These are phyloP conservation scores for Trichoderma arundinaceum DNA, from an alignment of 2,329 filamentous ascomycete genomes.

Conservation along the genomic window DNA sequence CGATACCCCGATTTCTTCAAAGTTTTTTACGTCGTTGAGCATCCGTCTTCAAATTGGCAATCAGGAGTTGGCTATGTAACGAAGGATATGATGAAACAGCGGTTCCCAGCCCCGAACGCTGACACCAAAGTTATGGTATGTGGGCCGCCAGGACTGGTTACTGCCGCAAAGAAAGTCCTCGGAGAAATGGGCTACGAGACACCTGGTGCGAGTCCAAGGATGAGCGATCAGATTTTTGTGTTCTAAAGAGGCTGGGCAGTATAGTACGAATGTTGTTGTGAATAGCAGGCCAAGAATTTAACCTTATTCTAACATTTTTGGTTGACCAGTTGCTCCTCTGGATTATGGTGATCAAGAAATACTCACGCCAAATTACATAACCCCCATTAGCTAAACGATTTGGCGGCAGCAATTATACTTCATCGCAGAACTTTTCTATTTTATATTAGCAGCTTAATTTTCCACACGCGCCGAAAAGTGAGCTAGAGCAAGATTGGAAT, in stretches of 20 bases:
- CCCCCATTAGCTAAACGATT: too few relatives aligned
- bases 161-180: slow-evolving; percentile 59
- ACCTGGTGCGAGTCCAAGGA: slow-evolving; percentile 56
- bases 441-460: too few relatives aligned
- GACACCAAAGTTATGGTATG: slow-evolving; percentile 61
- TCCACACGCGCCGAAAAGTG: too few relatives aligned
- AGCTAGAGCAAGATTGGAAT: too few relatives aligned
- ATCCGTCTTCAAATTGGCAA: slow-evolving; percentile 53
- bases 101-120: slow-evolving; percentile 54
- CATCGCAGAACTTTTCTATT: too few relatives aligned
- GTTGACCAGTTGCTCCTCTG: too few relatives aligned
- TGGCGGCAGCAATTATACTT: too few relatives aligned
- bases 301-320: too few relatives aligned
- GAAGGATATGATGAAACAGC: slow-evolving; percentile 54
- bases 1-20: slow-evolving; percentile 60
- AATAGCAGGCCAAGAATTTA: too few relatives aligned
- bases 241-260: slow-evolving; percentile 52
- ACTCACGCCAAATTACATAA: too few relatives aligned
- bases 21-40: slow-evolving; percentile 61
- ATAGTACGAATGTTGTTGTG: too few relatives aligned
- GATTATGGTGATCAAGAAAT: too few relatives aligned
- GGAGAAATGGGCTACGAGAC: slow-evolving; percentile 56
- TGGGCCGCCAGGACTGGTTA: slow-evolving; percentile 66
- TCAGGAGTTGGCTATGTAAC: slow-evolving; percentile 58
- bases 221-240: slow-evolving; percentile 60